Base-by-base conservation (phyloP, 2,329 filamentous ascomycete genomes). In the Didymella pomorum region DNA sequence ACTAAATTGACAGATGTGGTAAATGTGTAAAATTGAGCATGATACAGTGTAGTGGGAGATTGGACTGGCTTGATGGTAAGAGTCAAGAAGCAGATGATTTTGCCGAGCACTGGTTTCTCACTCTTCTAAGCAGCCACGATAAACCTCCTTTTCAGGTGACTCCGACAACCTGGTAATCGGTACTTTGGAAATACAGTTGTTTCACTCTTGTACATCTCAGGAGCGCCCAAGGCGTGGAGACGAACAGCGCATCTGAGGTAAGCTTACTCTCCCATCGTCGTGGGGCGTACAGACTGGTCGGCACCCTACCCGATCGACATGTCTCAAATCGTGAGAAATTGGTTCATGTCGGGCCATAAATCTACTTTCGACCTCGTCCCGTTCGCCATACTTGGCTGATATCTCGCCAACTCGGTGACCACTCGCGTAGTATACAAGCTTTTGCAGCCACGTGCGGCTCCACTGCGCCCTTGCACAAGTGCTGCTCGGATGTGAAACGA, bases 241-340 rank as follows among this genome's bases (percentile, higher is more conserved):
- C 35, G 20, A 28, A 43, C 18, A 33, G 26, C 8, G 41, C 26
- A 35, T 56, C 47, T 56, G 41, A 46, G 31, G 46, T 51, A 46
- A 51, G 53, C 53, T 56, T 41, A 56, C 53, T 33, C 16, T 21
- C 16, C 43, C n/a, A 14, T n/a, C 14, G 25, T 51, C 42, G 42
- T 46, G 47, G 37, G 33, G n/a, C 42, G 6, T 46, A 14, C 23
- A n/a, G 16, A 56, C 20, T 51, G 31, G 25, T 28, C 14, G n/a
- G 26, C 16, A 39, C 29, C 29, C 9, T 20, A 18, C 21, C 14
- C 43, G 46, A 26, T 31, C 12, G 3, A 23, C 33, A n/a, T 26
- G 35, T 29, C 14, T 35, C 26, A 18, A 35, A 46, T 46, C 25
- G 26, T 23, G 16, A 23, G 35, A 18, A 39, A 2, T 9, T 39